Percentiles rank a stretch among this genome's conserved stretches.
These are phyloP conservation scores for Pseudogymnoascus sp. DNA, from an alignment of 2,329 filamentous ascomycete species.

Conservation along the genomic window DNA sequence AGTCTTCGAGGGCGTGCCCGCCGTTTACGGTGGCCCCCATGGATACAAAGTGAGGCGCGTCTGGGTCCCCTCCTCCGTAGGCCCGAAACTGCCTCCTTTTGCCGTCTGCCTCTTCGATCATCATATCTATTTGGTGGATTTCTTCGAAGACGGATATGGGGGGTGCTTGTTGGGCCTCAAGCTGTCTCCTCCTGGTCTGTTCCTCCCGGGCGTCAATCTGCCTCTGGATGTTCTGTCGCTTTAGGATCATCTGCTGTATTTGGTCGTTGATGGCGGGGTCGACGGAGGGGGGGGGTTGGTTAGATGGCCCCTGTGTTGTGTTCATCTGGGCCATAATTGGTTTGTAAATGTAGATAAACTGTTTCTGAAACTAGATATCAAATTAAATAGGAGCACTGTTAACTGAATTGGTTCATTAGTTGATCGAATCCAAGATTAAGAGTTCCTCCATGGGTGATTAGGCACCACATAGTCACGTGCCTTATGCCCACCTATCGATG, in stretches of 20 bases:
- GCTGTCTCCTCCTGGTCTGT: no score
- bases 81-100: constrained; percentile 81
- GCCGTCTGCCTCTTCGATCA: constrained; percentile 80
- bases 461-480: constrained; percentile 30
- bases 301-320: neutral
- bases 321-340: neutral
- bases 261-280: constrained; percentile 82
- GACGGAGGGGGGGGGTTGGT: constrained; percentile 11
- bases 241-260: constrained; percentile 80
- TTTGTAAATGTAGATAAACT: neutral
- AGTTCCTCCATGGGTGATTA: neutral
- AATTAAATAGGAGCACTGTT: neutral
- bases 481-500: constrained; percentile 31
- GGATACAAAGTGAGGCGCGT: no score
- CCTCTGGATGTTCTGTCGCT: constrained; percentile 72
- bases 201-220: no score
- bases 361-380: neutral
- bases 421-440: no score
- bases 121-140: constrained; percentile 75
- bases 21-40: no score
- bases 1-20: no score
- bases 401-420: neutral
- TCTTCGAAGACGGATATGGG: constrained; percentile 72
- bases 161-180: constrained; percentile 49
- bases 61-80: constrained; percentile 43